phyloP scores from a whole-genome alignment of 805 yeast species.

The Saccharomyces cerevisiae region DNA sequence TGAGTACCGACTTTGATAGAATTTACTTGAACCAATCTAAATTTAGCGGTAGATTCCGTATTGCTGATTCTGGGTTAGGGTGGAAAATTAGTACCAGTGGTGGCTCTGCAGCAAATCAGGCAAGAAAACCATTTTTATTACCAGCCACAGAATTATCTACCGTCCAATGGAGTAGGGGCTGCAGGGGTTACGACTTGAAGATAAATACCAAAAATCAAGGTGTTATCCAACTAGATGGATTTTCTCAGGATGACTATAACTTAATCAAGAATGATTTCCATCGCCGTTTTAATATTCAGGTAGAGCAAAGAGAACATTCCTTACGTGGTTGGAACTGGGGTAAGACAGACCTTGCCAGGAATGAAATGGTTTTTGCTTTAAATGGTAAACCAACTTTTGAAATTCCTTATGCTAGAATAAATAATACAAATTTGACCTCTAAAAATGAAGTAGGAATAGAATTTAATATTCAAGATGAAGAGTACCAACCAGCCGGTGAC shows the following conservation, averaged over 20 bases:
- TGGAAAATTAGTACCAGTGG: slow-evolving; percentile 63
- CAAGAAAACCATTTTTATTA: slow-evolving; percentile 69
- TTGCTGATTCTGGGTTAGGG: slow-evolving; percentile 95
- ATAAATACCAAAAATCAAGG: slow-evolving; percentile 85
- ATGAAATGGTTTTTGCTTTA: slow-evolving; percentile 78
- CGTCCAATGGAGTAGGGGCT: slow-evolving; percentile 86
- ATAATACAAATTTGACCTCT: slow-evolving; percentile 82
- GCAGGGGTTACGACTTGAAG: slow-evolving; percentile 83
- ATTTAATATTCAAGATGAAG: slow-evolving; percentile 52
- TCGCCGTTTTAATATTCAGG: slow-evolving; percentile 58
- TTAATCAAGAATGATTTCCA: slow-evolving; percentile 77
- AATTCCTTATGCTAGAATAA: slow-evolving; percentile 70
- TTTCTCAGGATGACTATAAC: slow-evolving; percentile 74
- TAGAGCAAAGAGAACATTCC: slow-evolving; percentile 85
- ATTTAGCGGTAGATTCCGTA: slow-evolving; percentile 79
- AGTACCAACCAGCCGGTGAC: slow-evolving; percentile 71
- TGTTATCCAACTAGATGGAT: slow-evolving; percentile 84
- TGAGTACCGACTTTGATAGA: slow-evolving; percentile 72
- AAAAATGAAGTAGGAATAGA: slow-evolving; percentile 92
- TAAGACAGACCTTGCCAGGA: slow-evolving; percentile 80
- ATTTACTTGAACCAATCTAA: slow-evolving; percentile 84
- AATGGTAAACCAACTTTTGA: slow-evolving; percentile 89
- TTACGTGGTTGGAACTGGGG: slow-evolving; percentile 99
- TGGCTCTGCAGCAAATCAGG: slow-evolving; percentile 39
- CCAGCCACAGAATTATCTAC: slow-evolving; percentile 80